Percentiles rank a stretch among this genome's conserved stretches.
phyloP scores from a whole-genome alignment of 345 rosid genomes.

The Carallia pectinifolia region DNA sequence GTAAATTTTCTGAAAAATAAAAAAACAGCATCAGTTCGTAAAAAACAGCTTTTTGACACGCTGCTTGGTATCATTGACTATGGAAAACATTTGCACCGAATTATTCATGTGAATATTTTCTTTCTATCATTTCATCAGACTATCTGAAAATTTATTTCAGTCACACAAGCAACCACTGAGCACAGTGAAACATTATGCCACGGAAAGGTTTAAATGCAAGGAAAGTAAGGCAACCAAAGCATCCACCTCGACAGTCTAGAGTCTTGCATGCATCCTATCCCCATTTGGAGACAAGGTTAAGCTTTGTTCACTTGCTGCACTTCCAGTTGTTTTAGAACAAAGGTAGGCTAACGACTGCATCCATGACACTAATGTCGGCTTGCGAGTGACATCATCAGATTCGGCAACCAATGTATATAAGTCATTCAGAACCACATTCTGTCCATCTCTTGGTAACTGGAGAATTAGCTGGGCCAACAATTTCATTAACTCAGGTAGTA shows the following conservation, averaged over 20 bases:
- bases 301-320: slow-evolving; percentile 17
- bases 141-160: no score
- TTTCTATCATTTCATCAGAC: no score
- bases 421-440: slow-evolving; percentile 74
- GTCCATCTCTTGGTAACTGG: slow-evolving; percentile 74
- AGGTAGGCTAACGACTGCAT: slow-evolving; percentile 75
- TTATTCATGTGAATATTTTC: no score
- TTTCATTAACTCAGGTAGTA: slow-evolving; percentile 78
- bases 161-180: no score
- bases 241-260: slow-evolving; percentile 29
- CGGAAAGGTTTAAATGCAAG: not conserved
- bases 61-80: no score
- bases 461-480: slow-evolving; percentile 59
- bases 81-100: no score
- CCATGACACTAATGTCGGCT: slow-evolving; percentile 87
- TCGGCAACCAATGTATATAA: slow-evolving; percentile 73
- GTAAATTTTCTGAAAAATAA: no score
- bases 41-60: no score
- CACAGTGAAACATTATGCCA: no score
- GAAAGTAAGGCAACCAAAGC: not conserved
- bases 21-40: no score
- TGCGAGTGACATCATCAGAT: slow-evolving; percentile 91
- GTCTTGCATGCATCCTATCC: slow-evolving; percentile 38
- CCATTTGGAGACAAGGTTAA: slow-evolving; percentile 18
- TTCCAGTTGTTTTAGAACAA: slow-evolving; percentile 41